These are phyloP conservation scores for Pyrenophora tritici-repentis DNA, from an alignment of 2,329 filamentous ascomycete species.

Conservation along the genomic window DNA sequence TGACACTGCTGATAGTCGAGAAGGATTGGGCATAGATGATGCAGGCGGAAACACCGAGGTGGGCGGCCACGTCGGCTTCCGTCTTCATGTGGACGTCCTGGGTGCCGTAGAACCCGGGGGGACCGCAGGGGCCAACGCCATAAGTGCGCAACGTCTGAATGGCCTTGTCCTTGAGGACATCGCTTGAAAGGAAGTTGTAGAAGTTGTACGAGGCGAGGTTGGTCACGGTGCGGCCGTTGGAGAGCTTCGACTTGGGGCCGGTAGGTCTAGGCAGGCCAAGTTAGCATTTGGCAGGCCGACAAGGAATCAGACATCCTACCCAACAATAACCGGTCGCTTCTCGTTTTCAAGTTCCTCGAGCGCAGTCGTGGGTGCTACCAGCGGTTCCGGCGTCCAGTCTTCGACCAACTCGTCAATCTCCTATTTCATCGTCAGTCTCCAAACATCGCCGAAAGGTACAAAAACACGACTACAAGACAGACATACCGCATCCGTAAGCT, in stretches of 20 bases:
- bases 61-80: constrained; percentile 89
- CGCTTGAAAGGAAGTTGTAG: constrained; percentile 95
- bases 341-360: constrained; percentile 84
- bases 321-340: constrained; percentile 83
- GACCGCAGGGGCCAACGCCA: constrained; percentile 94
- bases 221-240: constrained; percentile 85
- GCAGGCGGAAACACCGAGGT: constrained; percentile 83
- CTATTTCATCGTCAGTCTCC: constrained; percentile 45
- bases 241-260: constrained; percentile 85
- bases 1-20: constrained; percentile 94
- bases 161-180: constrained; percentile 90
- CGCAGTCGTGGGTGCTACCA: constrained; percentile 73
- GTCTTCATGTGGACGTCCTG: constrained; percentile 98
- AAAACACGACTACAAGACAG: constrained; percentile 16
- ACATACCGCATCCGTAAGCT: constrained; percentile 77
- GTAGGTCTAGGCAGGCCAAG: constrained; percentile 65
- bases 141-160: constrained; percentile 93
- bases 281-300: constrained; percentile 13
- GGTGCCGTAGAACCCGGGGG: constrained; percentile 96
- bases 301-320: constrained; percentile 59
- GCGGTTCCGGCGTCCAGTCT: constrained; percentile 93
- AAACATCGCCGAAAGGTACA: background rate
- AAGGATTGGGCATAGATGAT: constrained; percentile 97
- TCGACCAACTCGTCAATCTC: constrained; percentile 97
- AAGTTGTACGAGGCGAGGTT: constrained; percentile 97